phyloP scores from a whole-genome alignment of 2,329 filamentous ascomycete species.

The Simplicillium sp. region DNA sequence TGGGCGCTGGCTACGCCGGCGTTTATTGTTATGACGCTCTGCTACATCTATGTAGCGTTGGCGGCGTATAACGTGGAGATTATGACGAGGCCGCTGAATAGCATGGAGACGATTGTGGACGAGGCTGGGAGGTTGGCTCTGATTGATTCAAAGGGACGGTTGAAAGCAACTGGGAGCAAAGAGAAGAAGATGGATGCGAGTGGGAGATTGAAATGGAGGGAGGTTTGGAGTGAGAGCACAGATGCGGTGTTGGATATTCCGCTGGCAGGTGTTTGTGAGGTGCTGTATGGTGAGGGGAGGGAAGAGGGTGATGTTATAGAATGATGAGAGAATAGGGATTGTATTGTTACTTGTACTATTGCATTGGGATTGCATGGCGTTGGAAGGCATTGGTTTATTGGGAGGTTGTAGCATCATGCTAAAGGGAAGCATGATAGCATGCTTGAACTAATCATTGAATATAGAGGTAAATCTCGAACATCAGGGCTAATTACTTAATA shows the following conservation, averaged over 20 bases:
- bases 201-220: slow-evolving; percentile 58
- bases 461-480: too few species aligned
- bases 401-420: too few species aligned
- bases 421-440: too few species aligned
- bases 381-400: too few species aligned
- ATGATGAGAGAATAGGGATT: too few species aligned
- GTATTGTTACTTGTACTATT: too few species aligned
- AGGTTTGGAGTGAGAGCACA: slow-evolving; percentile 83
- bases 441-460: too few species aligned
- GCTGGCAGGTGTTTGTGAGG: slow-evolving; percentile 87
- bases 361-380: too few species aligned
- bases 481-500: too few species aligned
- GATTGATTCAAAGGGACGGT: slow-evolving; percentile 59
- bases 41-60: slow-evolving; percentile 91
- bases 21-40: slow-evolving; percentile 77
- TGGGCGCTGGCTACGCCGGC: slow-evolving; percentile 90
- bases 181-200: slow-evolving; percentile 25
- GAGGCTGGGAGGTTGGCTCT: slow-evolving; percentile 79
- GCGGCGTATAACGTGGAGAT: slow-evolving; percentile 86
- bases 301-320: slow-evolving; percentile 10
- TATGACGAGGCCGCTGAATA: slow-evolving; percentile 69
- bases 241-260: slow-evolving; percentile 98
- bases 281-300: slow-evolving; percentile 65
- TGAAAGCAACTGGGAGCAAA: slow-evolving; percentile 26
- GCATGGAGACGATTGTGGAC: slow-evolving; percentile 85